Percentiles rank a stretch among this genome's conserved stretches.
phyloP scores from a whole-genome alignment of 1,284 basidiomycete species.

The Pyrrhoderma lamaoense region DNA sequence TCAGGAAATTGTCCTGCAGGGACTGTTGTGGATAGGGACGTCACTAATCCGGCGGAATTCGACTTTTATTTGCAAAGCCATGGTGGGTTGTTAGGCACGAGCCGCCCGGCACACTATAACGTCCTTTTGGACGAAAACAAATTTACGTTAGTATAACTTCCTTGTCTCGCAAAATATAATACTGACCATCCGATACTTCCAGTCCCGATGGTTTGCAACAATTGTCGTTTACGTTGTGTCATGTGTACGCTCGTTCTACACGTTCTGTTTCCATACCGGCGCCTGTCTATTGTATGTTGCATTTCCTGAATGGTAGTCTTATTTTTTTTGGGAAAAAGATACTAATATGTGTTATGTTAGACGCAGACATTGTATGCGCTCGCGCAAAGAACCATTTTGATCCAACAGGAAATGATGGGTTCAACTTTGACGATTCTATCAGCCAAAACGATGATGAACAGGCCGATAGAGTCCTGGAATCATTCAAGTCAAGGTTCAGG shows the following conservation, averaged over 20 bases:
- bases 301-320: background rate
- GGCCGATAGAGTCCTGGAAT: conserved; percentile 40
- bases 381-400: conserved; percentile 77
- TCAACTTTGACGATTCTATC: conserved; percentile 48
- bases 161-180: conserved; percentile 21
- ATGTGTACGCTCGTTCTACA: conserved; percentile 76
- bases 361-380: conserved; percentile 78
- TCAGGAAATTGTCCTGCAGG: conserved; percentile 72
- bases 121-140: conserved; percentile 54
- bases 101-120: conserved; percentile 58
- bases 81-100: conserved; percentile 60
- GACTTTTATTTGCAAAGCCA: conserved; percentile 79
- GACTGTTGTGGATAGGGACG: conserved; percentile 64
- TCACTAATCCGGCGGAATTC: conserved; percentile 68
- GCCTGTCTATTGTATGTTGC: conserved; percentile 67
- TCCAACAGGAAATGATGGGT: conserved; percentile 37
- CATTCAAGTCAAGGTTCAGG: conserved; percentile 33
- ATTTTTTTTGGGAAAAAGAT: background rate
- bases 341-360: conserved; percentile 30
- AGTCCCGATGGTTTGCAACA: conserved; percentile 63
- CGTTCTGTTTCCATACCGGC: conserved; percentile 80
- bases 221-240: conserved; percentile 69
- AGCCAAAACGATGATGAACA: conserved; percentile 36
- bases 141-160: conserved; percentile 33
- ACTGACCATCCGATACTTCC: conserved; percentile 10